A percentile compares a stretch with the other conserved stretches of the same genome.
Evolutionary conservation across 345 rosid species (phyloP).

Genomic region (Moricandia arvensis): DNA sequence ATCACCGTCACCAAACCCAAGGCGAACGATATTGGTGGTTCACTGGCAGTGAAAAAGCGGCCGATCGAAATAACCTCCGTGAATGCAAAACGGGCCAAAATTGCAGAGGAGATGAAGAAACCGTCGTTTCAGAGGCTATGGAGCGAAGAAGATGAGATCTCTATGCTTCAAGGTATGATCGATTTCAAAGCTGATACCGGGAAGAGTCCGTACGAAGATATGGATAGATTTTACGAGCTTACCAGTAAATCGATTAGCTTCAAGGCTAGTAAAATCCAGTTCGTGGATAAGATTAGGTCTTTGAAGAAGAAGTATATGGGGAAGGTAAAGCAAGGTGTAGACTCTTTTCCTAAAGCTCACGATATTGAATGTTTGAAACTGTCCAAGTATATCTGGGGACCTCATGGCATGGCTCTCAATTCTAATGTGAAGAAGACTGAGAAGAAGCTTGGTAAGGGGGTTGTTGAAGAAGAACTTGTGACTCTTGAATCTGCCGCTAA

Average conservation of each 20-base stretch:
- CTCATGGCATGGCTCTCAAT: background rate
- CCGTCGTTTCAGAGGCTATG: constrained; percentile 32
- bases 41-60: constrained; percentile 9
- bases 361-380: constrained; percentile 28
- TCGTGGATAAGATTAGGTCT: constrained; percentile 38
- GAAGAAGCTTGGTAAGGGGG: background rate
- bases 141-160: constrained; percentile 46
- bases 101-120: constrained; percentile 1
- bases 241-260: constrained; percentile 31
- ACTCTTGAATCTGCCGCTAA: background rate
- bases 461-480: background rate
- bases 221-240: constrained; percentile 29
- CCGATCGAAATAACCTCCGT: background rate
- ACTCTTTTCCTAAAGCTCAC: constrained; percentile 29
- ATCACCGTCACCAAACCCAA: background rate
- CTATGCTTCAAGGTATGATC: constrained; percentile 35
- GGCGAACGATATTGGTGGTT: background rate
- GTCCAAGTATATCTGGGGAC: constrained; percentile 39
- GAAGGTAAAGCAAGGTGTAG: constrained; percentile 21
- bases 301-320: constrained; percentile 40
- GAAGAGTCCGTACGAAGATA: constrained; percentile 26
- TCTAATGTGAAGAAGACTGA: background rate
- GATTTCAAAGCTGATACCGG: constrained; percentile 30
- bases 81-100: constrained; percentile 13
- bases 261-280: constrained; percentile 27